phyloP scores from a whole-genome alignment of 106 monocot species.

The Platanthera guangdongensis region DNA sequence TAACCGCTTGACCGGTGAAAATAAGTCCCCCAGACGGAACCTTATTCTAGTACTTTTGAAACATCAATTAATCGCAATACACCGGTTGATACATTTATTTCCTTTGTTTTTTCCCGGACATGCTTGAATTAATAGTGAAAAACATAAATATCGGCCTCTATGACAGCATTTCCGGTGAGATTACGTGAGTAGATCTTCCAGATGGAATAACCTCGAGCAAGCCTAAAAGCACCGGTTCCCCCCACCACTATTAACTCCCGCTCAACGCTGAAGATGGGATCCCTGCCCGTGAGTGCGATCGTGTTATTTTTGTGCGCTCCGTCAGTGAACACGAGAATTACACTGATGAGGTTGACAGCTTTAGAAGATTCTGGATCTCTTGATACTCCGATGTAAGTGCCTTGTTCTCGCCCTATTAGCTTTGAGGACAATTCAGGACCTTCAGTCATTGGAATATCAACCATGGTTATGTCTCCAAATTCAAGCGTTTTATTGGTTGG shows the following conservation, averaged over 20 bases:
- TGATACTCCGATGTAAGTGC: slow-evolving; percentile 8
- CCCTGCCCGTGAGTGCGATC: slow-evolving; percentile 12
- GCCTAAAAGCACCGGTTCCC: slow-evolving; percentile 11
- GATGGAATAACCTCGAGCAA: too few relatives aligned
- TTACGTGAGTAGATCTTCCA: slow-evolving; percentile 10
- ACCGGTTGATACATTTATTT: too few relatives aligned
- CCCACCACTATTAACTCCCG: slow-evolving; percentile 24
- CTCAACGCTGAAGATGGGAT: not conserved
- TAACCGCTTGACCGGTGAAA: too few relatives aligned
- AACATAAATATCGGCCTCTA: slow-evolving; percentile 16
- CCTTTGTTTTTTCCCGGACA: too few relatives aligned
- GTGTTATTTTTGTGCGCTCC: slow-evolving; percentile 25
- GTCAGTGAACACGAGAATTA: slow-evolving; percentile 10
- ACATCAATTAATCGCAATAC: too few relatives aligned
- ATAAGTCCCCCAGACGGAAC: too few relatives aligned
- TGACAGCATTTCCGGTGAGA: not conserved
- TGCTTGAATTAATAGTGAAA: not conserved
- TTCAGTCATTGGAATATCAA: slow-evolving; percentile 7
- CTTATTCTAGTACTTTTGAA: too few relatives aligned
- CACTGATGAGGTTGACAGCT: not conserved
- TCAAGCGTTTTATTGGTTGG: not conserved
- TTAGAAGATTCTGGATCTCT: not conserved
- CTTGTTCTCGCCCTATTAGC: slow-evolving; percentile 20
- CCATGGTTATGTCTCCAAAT: slow-evolving; percentile 15
- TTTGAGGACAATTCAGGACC: not conserved